Base-by-base conservation (phyloP, 257 asterid species). In the Solanum paucissectum region DNA sequence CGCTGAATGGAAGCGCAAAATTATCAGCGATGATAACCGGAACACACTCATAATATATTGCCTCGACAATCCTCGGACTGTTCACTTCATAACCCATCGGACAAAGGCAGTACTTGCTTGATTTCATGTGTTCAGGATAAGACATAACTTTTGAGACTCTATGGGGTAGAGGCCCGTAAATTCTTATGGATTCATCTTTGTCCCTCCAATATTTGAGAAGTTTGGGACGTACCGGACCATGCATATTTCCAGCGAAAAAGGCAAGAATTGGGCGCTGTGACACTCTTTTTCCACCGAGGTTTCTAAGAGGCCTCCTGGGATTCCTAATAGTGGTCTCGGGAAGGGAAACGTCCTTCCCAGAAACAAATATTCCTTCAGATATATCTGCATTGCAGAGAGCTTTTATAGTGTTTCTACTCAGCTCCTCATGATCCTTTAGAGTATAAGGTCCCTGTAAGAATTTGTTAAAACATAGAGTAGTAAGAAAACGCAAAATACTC, bases 41-140 rank as follows among this genome's bases (percentile, higher is more conserved):
- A 69, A 95, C 98, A 76, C 99, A 95, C 68, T 95, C 99, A 2
- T 94, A 93, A 79, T 94, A 96, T 87, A 96, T 94, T 8, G 98
- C 93, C 92, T 96, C 99, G 7, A 95, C 98, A 5, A 96, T 95
- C 89, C 98, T 94, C 2, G 99, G 98, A 91, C 98, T 95, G 90
- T 95, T 96, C 77, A 95, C 99, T 90, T 96, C 98, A 33, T 89
- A 96, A 1, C 99, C 99, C 98, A 94, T 95, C 0, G 99, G 98
- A 85, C 99, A 96, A 81, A 96, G 88, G 95, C 99, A 96, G 69
- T 92, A 96, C 89, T 93, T 96, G 93, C 98, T 96, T 16, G 99
- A 94, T 89, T 96, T 96, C 99, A 96, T 95, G 89, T 94, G 98
- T 16, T 90, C 92, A 4, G 96, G 91, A 90, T 95, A 96, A 25